Conservation (phyloP, 139 green algal genomes). For the Penium margaritaceum region DNA sequence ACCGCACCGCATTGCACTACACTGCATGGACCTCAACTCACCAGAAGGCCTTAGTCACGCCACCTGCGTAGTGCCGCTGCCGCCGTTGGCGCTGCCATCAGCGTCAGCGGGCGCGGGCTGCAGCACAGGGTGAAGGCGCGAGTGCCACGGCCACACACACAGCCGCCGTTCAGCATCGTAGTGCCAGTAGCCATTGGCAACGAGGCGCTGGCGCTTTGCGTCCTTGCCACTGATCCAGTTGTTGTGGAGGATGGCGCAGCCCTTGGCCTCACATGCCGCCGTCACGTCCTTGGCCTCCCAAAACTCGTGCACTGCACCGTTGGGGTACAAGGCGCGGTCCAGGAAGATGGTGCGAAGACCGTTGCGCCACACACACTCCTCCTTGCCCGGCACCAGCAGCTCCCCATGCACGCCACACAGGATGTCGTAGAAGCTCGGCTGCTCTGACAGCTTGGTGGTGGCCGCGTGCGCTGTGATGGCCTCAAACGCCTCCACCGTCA, state of each 20-base stretch:
- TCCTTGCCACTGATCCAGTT: constrained; percentile 17
- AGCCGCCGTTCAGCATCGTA: background rate
- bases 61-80: no score
- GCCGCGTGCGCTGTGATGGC: constrained; percentile 17
- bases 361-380: constrained; percentile 25
- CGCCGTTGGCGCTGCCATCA: no score
- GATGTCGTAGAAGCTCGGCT: constrained; percentile 32
- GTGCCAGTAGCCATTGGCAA: constrained; percentile 6
- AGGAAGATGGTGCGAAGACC: constrained; percentile 3
- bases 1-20: no score
- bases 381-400: constrained; percentile 7
- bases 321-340: constrained; percentile 3
- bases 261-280: background rate
- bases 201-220: constrained; percentile 12
- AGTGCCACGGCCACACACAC: constrained; percentile 5
- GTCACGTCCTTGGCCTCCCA: constrained; percentile 2
- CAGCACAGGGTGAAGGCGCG: no score
- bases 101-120: no score
- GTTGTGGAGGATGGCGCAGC: constrained; percentile 16
- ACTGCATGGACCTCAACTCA: no score
- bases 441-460: constrained; percentile 16
- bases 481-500: constrained; percentile 3
- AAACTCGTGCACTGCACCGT: constrained; percentile 17
- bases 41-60: no score
- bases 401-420: constrained; percentile 13